Evolutionary conservation across 2,329 filamentous ascomycete species (phyloP).

Genomic region (Bipolaris victoriae): DNA sequence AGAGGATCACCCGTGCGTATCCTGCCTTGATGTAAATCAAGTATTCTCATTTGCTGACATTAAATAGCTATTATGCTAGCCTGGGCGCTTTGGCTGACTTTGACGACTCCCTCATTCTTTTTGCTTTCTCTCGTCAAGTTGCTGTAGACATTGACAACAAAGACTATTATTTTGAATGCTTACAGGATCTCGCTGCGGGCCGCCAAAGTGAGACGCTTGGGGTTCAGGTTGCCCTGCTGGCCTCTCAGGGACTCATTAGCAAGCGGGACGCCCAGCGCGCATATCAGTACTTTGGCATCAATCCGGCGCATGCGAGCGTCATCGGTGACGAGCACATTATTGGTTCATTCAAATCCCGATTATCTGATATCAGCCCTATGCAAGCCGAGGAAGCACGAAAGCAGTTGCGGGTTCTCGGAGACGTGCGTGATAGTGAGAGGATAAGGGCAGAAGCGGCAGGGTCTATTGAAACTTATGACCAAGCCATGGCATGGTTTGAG

Average conservation of each 20-base stretch:
- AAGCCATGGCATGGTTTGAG: conserved; percentile 68
- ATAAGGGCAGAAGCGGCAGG: conserved; percentile 65
- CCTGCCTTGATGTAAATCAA: neutral
- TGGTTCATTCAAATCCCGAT: conserved; percentile 64
- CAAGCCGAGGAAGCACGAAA: conserved; percentile 63
- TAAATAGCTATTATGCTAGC: conserved; percentile 62
- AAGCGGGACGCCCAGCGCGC: conserved; percentile 63
- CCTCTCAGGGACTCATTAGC: conserved; percentile 64
- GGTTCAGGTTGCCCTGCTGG: conserved; percentile 62
- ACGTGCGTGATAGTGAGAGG: conserved; percentile 61
- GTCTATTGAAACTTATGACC: conserved; percentile 65
- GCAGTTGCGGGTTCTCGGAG: conserved; percentile 65
- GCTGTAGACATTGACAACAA: conserved; percentile 60
- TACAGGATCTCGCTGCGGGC: conserved; percentile 64
- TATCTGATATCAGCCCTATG: conserved; percentile 60
- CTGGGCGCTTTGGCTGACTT: conserved; percentile 69
- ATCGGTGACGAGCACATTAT: conserved; percentile 67
- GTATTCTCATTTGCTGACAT: conserved; percentile 6
- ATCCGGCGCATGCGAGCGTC: conserved; percentile 45
- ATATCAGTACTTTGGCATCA: conserved; percentile 65
- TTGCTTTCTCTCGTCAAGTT: conserved; percentile 67
- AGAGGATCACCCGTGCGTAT: conserved; percentile 46
- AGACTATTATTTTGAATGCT: conserved; percentile 69
- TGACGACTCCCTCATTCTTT: conserved; percentile 65
- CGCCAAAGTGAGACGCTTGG: conserved; percentile 64